Evolutionary conservation across 2,329 filamentous ascomycete species (phyloP), one percentile per base, ranked within the genome.

Genomic region (Colletotrichum higginsianum): DNA sequence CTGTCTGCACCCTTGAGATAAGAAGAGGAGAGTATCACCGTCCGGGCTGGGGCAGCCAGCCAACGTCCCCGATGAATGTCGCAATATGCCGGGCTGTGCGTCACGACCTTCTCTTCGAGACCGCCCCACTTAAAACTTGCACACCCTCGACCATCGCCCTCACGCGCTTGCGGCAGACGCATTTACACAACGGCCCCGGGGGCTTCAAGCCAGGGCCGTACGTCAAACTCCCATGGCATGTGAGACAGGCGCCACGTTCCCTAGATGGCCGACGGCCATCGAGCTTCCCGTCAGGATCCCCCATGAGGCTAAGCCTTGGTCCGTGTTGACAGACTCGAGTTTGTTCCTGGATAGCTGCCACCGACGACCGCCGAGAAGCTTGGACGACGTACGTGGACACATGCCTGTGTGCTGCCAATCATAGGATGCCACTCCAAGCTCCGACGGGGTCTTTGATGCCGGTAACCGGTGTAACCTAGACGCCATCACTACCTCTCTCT

Each of bases 161-260:
- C 56, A 58, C 61, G 13, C 15, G 65, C 65, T 60, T 60, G 64
- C 35, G 21, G 30, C 30, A 35, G 30, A 64, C 49, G 38, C 53
- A 56, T 53, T 53, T 60, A 58, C 50, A 69, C 53, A 47, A 46
- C 47, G 57, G 23, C 35, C 23, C 56, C 49, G 16, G 8, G 66
- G 44, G 63, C 56, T 23, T 44, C 58, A 62, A 62, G 50, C 53
- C 53, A 71, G 65, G 63, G 52, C 58, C 23, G 47, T 18, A 44
- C 38, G 21, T 58, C 52, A 58, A 44, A 26, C 23, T 15, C 12
- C 21, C 68, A 62, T 63, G 40, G 58, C 52, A 63, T 68, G 68
- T 55, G 55, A 71, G 60, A 63, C 53, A 68, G 21, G 68, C 58
- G 58, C 67, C 53, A 71, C 68, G 58, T 71, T 68, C 68, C 58